These are phyloP conservation scores for Obelidium mucronatum DNA, from an alignment of 192 early-diverging fungal genomes.

Conservation along the genomic window DNA sequence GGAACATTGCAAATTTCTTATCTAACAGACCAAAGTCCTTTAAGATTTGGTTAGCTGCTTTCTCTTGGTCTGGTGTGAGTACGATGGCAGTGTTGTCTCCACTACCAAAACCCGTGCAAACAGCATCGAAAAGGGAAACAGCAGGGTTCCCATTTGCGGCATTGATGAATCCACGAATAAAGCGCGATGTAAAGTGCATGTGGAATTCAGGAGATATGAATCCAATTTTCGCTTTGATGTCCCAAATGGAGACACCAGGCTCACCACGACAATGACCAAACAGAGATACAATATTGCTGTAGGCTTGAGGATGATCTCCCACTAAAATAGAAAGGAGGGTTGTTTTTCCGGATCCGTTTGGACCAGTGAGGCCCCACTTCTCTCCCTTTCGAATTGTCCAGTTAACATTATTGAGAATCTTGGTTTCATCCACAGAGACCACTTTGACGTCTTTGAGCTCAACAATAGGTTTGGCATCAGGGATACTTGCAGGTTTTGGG, in stretches of 20 bases:
- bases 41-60: conserved; percentile 8
- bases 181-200: conserved; percentile 52
- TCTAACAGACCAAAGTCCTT: conserved; percentile 21
- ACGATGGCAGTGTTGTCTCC: conserved; percentile 32
- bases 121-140: conserved; percentile 46
- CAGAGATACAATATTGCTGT: conserved; percentile 58
- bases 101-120: conserved; percentile 53
- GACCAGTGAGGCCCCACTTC: conserved; percentile 57
- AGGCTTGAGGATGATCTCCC: conserved; percentile 68
- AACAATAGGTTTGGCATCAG: conserved; percentile 26
- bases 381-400: conserved; percentile 60
- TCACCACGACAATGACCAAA: conserved; percentile 59
- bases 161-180: conserved; percentile 19
- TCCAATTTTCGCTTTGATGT: conserved; percentile 59
- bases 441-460: conserved; percentile 57
- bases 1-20: conserved; percentile 13
- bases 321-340: conserved; percentile 62
- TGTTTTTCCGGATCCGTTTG: conserved; percentile 62
- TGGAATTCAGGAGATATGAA: conserved; percentile 63
- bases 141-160: conserved; percentile 15
- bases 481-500: not conserved
- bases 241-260: conserved; percentile 65
- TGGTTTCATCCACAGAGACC: conserved; percentile 42
- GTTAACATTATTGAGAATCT: conserved; percentile 50
- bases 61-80: conserved; percentile 8